Conservation (phyloP, 176 grass and related monocot species). For the Hordeum marinum region DNA sequence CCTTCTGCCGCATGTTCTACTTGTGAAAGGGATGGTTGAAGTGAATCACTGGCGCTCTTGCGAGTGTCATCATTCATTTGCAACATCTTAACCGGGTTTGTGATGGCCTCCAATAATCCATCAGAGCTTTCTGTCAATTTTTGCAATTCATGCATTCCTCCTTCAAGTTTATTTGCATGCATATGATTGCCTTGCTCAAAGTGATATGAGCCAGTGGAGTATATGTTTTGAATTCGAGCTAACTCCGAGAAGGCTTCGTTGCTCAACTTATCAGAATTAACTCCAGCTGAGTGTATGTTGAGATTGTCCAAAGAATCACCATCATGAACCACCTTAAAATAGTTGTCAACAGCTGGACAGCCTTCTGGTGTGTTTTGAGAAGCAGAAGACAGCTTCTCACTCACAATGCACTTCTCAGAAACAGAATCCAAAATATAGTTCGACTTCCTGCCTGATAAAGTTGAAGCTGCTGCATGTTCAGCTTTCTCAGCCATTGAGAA, state of each 20-base stretch:
- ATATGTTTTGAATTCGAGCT: conserved; percentile 31
- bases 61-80: conserved; percentile 34
- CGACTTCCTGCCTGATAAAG: conserved; percentile 19
- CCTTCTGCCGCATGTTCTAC: conserved; percentile 14
- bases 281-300: conserved; percentile 12
- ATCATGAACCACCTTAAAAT: conserved; percentile 41
- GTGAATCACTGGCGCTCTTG: background rate
- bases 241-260: conserved; percentile 42
- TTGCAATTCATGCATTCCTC: conserved; percentile 23
- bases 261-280: conserved; percentile 25
- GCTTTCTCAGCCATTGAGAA: conserved; percentile 28
- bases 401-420: conserved; percentile 28
- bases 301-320: conserved; percentile 42
- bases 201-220: conserved; percentile 27
- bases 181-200: conserved; percentile 36
- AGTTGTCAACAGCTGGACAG: conserved; percentile 39
- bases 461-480: conserved; percentile 22
- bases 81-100: conserved; percentile 66
- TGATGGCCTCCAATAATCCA: conserved; percentile 84
- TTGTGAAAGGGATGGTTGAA: conserved; percentile 46
- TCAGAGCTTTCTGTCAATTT: conserved; percentile 50
- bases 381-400: conserved; percentile 33
- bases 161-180: conserved; percentile 26
- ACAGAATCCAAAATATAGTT: conserved; percentile 17
- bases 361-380: conserved; percentile 30